Evolutionary conservation across 176 grass and related monocot genomes (phyloP).

Genomic region (Pontederia paniculata): DNA sequence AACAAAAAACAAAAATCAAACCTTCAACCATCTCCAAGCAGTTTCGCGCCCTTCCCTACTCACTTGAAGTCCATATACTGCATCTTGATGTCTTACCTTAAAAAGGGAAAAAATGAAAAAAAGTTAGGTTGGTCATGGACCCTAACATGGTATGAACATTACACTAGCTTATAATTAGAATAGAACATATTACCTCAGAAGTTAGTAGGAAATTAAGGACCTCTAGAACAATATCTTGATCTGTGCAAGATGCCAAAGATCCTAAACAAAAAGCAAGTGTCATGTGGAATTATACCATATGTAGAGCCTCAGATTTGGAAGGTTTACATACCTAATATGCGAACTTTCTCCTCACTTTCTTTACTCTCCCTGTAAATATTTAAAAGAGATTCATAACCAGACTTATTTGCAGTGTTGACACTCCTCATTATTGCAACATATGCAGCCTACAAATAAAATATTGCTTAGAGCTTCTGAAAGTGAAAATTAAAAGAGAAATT

Average conservation of each 20-base stretch:
- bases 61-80: constrained; percentile 29
- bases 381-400: constrained; percentile 62
- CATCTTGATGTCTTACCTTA: constrained; percentile 74
- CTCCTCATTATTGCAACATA: constrained; percentile 76
- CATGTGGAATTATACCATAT: not conserved
- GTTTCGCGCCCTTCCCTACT: constrained; percentile 45
- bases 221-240: constrained; percentile 62
- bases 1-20: constrained; percentile 21
- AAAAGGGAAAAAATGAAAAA: constrained; percentile 20
- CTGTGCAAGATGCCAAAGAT: constrained; percentile 35
- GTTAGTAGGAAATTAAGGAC: constrained; percentile 63
- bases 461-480: not conserved
- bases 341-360: constrained; percentile 51
- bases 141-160: not conserved
- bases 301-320: not conserved
- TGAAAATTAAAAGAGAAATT: not conserved
- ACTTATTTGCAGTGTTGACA: constrained; percentile 49
- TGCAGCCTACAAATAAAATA: constrained; percentile 40
- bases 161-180: not conserved
- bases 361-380: constrained; percentile 47
- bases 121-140: constrained; percentile 1
- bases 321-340: constrained; percentile 38
- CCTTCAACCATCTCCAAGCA: constrained; percentile 76
- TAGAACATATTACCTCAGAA: constrained; percentile 31
- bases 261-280: constrained; percentile 33